Conservation (phyloP, 768 basidiomycete species). For the Collybiopsis confluens region DNA sequence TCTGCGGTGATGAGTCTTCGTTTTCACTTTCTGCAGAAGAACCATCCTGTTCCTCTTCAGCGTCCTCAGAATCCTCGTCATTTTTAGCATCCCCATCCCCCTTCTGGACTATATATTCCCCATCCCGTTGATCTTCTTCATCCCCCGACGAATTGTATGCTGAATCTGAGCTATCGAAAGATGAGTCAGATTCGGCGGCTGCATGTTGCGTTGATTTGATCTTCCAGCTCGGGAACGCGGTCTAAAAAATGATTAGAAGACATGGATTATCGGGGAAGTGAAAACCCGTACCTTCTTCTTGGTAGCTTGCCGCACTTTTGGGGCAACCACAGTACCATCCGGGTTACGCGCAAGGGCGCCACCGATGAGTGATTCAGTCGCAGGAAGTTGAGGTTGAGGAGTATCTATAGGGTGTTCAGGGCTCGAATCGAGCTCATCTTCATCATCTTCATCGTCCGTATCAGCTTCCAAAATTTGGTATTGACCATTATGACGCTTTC, state of each 20-base stretch:
- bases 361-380: slow-evolving; percentile 34
- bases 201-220: slow-evolving; percentile 18
- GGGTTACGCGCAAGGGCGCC: slow-evolving; percentile 62
- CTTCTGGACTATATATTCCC: slow-evolving; percentile 2
- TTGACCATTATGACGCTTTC: slow-evolving; percentile 41
- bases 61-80: slow-evolving; percentile 10
- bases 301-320: slow-evolving; percentile 43
- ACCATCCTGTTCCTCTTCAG: slow-evolving; percentile 16
- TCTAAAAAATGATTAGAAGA: slow-evolving; percentile 18
- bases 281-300: slow-evolving; percentile 39
- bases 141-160: slow-evolving; percentile 46
- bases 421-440: background rate
- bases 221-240: slow-evolving; percentile 50
- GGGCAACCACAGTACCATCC: slow-evolving; percentile 54
- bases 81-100: slow-evolving; percentile 15
- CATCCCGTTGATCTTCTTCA: slow-evolving; percentile 12
- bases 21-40: slow-evolving; percentile 3
- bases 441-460: slow-evolving; percentile 22
- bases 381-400: background rate
- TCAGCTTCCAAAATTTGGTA: slow-evolving; percentile 34
- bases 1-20: slow-evolving; percentile 11
- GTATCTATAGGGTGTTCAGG: slow-evolving; percentile 13
- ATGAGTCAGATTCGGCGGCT: slow-evolving; percentile 45
- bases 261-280: slow-evolving; percentile 1
- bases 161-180: slow-evolving; percentile 78